Percentiles rank a stretch among this genome's conserved stretches.
Evolutionary conservation across 176 grass and related monocot species (phyloP).

Genomic region (Carex kokanica): DNA sequence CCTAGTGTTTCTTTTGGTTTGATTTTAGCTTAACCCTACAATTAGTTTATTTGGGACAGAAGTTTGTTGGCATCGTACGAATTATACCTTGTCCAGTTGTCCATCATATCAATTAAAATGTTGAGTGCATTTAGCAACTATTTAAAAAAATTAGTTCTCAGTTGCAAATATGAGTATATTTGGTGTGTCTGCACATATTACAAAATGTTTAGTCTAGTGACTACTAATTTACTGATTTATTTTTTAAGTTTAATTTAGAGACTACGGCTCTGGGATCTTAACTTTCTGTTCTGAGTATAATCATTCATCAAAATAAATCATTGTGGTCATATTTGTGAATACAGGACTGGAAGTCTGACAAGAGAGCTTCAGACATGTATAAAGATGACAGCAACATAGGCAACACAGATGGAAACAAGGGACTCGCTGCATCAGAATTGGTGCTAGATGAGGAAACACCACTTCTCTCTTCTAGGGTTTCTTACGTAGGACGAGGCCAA

Average conservation of each 20-base stretch:
- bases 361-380: conserved; percentile 50
- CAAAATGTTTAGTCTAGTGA: neutral
- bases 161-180: conserved; percentile 12
- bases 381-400: conserved; percentile 42
- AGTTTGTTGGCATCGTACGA: neutral
- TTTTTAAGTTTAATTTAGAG: neutral
- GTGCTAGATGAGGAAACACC: conserved; percentile 69
- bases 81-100: neutral
- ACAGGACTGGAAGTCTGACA: conserved; percentile 61
- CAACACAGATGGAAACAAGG: conserved; percentile 36
- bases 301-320: neutral
- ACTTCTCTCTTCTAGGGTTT: conserved; percentile 60
- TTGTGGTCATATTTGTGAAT: neutral
- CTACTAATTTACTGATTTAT: neutral
- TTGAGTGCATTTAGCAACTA: neutral
- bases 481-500: conserved; percentile 71
- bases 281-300: conserved; percentile 4
- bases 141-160: neutral
- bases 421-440: conserved; percentile 41
- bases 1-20: neutral
- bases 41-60: neutral
- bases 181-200: neutral
- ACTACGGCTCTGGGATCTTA: neutral
- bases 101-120: neutral
- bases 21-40: neutral